phyloP scores from a whole-genome alignment of 2,329 filamentous ascomycete genomes.

The Fusarium tanahbumbuense region DNA sequence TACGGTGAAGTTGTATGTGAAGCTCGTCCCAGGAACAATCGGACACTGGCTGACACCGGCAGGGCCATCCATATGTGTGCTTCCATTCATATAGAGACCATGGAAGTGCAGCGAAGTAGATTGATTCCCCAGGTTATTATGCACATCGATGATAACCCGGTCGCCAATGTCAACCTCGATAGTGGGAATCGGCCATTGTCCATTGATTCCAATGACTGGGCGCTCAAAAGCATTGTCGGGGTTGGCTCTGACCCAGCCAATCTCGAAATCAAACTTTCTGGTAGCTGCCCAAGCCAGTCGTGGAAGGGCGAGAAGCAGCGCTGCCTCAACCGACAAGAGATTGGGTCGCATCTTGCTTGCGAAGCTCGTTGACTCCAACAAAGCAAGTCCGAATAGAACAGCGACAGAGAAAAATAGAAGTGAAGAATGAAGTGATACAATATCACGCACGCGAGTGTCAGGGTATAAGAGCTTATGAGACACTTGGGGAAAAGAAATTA shows the following conservation, averaged over 20 bases:
- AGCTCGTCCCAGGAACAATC: conserved; percentile 70
- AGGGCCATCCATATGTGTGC: conserved; percentile 77
- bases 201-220: conserved; percentile 80
- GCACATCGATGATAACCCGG: conserved; percentile 66
- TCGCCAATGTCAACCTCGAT: conserved; percentile 74
- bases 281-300: conserved; percentile 53
- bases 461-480: conserved; percentile 15
- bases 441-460: background rate
- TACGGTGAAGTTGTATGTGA: conserved; percentile 78
- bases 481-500: background rate
- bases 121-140: conserved; percentile 71
- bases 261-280: conserved; percentile 72
- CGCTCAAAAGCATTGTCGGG: conserved; percentile 74
- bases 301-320: conserved; percentile 34
- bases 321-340: conserved; percentile 25
- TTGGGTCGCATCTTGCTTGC: conserved; percentile 34
- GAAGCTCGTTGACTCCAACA: conserved; percentile 10
- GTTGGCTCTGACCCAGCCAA: conserved; percentile 77
- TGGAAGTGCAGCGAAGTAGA: conserved; percentile 76
- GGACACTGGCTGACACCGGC: conserved; percentile 73
- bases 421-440: background rate
- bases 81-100: conserved; percentile 76
- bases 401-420: background rate
- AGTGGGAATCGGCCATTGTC: conserved; percentile 77
- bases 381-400: conserved; percentile 2